phyloP scores from a whole-genome alignment of 2,329 filamentous ascomycete species.

The Phoma herbarum region DNA sequence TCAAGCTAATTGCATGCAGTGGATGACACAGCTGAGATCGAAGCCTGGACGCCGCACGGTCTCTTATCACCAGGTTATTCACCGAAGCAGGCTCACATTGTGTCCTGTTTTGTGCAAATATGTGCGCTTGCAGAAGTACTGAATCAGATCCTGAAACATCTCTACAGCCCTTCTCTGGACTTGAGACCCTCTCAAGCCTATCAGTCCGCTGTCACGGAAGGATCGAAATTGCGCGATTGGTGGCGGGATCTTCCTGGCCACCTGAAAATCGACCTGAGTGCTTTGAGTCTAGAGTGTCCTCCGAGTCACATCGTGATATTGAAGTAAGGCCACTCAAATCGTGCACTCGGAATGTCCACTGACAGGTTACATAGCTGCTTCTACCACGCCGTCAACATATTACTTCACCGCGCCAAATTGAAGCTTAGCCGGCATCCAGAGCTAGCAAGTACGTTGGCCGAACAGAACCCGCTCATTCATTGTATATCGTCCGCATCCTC shows the following conservation, averaged over 20 bases:
- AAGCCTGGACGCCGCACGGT: constrained; percentile 1
- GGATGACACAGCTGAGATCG: constrained; percentile 5
- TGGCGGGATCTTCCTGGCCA: constrained; percentile 1
- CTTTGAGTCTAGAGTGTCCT: not conserved
- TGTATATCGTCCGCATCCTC: constrained; percentile 1
- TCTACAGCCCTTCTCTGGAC: not conserved
- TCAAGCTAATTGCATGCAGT: not conserved
- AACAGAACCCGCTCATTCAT: not conserved
- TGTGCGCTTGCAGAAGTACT: constrained; percentile 2
- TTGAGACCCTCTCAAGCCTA: not conserved
- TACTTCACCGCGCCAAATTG: constrained; percentile 1
- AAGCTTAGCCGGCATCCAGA: constrained; percentile 1
- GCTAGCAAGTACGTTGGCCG: not conserved
- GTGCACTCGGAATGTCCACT: not conserved
- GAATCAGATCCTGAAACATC: not conserved
- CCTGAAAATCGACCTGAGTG: not conserved
- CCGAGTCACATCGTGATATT: constrained; percentile 3
- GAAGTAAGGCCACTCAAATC: not conserved
- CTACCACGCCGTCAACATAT: constrained; percentile 4
- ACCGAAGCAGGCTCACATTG: constrained; percentile 1
- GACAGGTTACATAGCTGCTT: not conserved
- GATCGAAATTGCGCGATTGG: not conserved
- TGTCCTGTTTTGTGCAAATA: constrained; percentile 2
- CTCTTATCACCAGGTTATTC: not conserved
- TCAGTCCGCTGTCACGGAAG: not conserved